These are phyloP conservation scores for Boletus barrowsii DNA, from an alignment of 768 basidiomycete species.

Conservation along the genomic window DNA sequence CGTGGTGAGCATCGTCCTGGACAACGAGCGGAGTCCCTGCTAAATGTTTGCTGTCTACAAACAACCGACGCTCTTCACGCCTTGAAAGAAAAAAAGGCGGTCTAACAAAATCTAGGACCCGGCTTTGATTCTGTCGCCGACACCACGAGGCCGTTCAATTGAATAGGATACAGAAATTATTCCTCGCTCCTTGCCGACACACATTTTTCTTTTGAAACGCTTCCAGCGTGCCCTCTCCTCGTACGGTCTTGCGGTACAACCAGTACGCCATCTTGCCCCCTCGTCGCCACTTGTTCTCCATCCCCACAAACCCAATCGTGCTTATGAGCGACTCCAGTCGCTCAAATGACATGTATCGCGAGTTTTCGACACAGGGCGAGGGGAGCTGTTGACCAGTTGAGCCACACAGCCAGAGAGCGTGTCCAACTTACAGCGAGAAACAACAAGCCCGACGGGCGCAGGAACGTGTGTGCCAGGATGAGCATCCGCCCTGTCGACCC, in stretches of 20 bases:
- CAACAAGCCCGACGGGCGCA: constrained; percentile 53
- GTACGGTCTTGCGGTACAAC: constrained; percentile 57
- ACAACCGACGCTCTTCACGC: constrained; percentile 27
- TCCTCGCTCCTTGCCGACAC: constrained; percentile 65
- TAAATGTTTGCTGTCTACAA: constrained; percentile 30
- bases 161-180: constrained; percentile 72
- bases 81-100: constrained; percentile 11
- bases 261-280: constrained; percentile 88
- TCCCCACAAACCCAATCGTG: constrained; percentile 58
- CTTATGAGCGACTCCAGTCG: constrained; percentile 57
- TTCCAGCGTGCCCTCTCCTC: not conserved
- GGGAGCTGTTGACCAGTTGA: constrained; percentile 58
- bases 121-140: not conserved
- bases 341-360: constrained; percentile 70
- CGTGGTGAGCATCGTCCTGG: constrained; percentile 31
- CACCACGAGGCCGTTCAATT: constrained; percentile 7
- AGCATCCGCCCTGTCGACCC: constrained; percentile 64
- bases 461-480: constrained; percentile 52
- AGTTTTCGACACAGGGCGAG: constrained; percentile 80
- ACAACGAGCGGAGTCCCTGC: constrained; percentile 14
- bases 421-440: constrained; percentile 64
- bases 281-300: constrained; percentile 57
- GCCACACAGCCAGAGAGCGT: not conserved
- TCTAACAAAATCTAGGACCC: constrained; percentile 7
- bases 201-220: constrained; percentile 53